A percentile compares a stretch with the other conserved stretches of the same genome.
Evolutionary conservation across 257 asterid genomes (phyloP).

Genomic region (Nyctanthes arbortristis): DNA sequence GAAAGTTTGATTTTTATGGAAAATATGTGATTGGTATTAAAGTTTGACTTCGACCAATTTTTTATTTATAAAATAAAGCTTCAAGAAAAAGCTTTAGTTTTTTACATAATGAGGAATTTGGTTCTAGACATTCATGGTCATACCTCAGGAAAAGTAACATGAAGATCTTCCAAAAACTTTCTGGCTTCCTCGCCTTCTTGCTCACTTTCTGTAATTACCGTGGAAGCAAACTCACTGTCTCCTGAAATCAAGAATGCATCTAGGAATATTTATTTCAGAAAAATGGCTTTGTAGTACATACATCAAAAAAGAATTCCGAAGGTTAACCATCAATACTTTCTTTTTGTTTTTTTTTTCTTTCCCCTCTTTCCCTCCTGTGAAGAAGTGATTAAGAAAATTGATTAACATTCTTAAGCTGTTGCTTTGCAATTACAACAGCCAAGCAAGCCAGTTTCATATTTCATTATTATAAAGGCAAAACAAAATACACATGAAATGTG

Average conservation of each 20-base stretch:
- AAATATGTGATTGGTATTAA: no score
- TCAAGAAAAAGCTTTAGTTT: no score
- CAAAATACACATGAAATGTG: not conserved
- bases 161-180: constrained; percentile 83
- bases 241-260: constrained; percentile 49
- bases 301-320: not conserved
- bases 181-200: constrained; percentile 87
- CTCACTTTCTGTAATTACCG: constrained; percentile 78
- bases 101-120: not conserved
- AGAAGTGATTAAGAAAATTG: not conserved
- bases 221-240: constrained; percentile 75
- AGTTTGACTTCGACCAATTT: no score
- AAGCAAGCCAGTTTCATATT: not conserved
- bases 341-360: no score
- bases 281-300: not conserved
- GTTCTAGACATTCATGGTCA: constrained; percentile 15
- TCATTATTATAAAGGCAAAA: not conserved
- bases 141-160: constrained; percentile 94
- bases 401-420: not conserved
- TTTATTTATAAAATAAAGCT: no score
- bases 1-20: no score
- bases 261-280: constrained; percentile 11
- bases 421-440: not conserved
- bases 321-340: not conserved
- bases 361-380: no score